These are phyloP conservation scores for Whalleya microplaca DNA, from an alignment of 2,329 filamentous ascomycete genomes.

Conservation along the genomic window DNA sequence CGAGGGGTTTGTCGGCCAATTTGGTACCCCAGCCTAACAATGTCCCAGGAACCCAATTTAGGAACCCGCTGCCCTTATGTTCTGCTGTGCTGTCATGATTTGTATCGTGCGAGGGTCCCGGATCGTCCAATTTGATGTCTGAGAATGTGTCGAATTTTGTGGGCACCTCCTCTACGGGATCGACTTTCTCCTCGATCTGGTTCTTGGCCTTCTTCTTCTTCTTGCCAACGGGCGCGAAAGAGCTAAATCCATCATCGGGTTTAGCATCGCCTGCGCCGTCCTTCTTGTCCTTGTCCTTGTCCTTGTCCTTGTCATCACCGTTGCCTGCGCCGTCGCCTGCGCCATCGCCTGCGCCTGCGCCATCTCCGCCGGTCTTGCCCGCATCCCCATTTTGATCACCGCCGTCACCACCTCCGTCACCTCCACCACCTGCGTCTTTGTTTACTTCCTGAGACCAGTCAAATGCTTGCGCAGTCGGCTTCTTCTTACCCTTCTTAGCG, in stretches of 20 bases:
- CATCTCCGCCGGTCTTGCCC: constrained; percentile 34
- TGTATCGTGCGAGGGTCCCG: constrained; percentile 59
- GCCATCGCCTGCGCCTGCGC: constrained; percentile 39
- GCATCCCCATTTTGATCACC: constrained; percentile 41
- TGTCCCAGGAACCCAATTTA: constrained; percentile 63
- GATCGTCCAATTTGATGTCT: constrained; percentile 69
- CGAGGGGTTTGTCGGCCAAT: constrained; percentile 40
- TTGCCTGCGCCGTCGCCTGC: constrained; percentile 39
- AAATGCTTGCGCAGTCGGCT: constrained; percentile 6
- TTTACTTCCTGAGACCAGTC: constrained; percentile 37
- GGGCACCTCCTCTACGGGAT: constrained; percentile 36
- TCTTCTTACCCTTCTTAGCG: constrained; percentile 52
- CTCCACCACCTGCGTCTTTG: constrained; percentile 40
- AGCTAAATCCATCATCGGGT: constrained; percentile 56
- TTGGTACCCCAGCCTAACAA: constrained; percentile 49
- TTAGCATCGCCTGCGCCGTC: constrained; percentile 45
- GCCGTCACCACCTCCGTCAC: constrained; percentile 36
- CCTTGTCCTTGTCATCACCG: constrained; percentile 35
- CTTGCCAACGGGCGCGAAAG: constrained; percentile 48
- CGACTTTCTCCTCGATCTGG: constrained; percentile 34
- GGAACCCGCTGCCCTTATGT: constrained; percentile 42
- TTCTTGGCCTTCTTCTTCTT: constrained; percentile 64
- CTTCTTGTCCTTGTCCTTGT: constrained; percentile 27
- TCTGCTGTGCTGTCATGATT: constrained; percentile 52
- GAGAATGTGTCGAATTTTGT: constrained; percentile 61